Conservation (phyloP, 83 land plant species). For the Isoetes engelmannii region DNA sequence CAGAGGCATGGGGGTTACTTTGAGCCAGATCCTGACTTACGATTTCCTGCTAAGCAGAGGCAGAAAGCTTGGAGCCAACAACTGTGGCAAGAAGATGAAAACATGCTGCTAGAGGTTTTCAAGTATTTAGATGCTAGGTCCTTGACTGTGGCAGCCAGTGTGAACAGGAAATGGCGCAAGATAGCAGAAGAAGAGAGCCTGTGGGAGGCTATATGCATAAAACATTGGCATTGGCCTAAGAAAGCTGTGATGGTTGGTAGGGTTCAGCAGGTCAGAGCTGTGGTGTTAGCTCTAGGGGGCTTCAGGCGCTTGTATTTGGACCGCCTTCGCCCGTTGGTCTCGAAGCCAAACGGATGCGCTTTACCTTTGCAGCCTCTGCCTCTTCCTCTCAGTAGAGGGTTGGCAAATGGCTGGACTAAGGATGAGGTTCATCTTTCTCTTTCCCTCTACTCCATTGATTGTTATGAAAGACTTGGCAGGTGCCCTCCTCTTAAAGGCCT, state of each 20-base stretch:
- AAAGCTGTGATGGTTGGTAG: background rate
- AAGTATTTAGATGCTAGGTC: slow-evolving; percentile 46
- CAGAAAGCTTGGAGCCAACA: no score
- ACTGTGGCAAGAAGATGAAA: background rate
- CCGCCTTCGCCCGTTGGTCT: slow-evolving; percentile 44
- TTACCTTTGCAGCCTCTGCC: background rate
- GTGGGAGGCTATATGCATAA: slow-evolving; percentile 58
- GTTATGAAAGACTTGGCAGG: slow-evolving; percentile 39
- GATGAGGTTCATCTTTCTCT: slow-evolving; percentile 40
- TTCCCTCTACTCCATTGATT: slow-evolving; percentile 59
- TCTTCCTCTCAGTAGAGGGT: background rate
- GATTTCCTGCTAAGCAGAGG: no score
- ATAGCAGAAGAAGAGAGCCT: slow-evolving; percentile 41
- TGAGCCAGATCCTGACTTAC: no score
- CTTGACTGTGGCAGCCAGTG: slow-evolving; percentile 54
- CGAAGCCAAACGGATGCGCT: slow-evolving; percentile 15
- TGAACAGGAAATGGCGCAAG: slow-evolving; percentile 47
- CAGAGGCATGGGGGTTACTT: no score
- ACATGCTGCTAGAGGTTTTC: slow-evolving; percentile 49
- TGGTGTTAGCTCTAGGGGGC: slow-evolving; percentile 60
- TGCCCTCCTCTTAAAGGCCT: no score
- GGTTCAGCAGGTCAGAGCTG: slow-evolving; percentile 17
- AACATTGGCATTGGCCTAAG: slow-evolving; percentile 29
- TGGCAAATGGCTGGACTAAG: slow-evolving; percentile 14
- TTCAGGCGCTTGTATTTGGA: slow-evolving; percentile 51